Evolutionary conservation across 2,329 filamentous ascomycete species (phyloP), one percentile per base, ranked within the genome.

Genomic region (Diaporthe citriasiana): DNA sequence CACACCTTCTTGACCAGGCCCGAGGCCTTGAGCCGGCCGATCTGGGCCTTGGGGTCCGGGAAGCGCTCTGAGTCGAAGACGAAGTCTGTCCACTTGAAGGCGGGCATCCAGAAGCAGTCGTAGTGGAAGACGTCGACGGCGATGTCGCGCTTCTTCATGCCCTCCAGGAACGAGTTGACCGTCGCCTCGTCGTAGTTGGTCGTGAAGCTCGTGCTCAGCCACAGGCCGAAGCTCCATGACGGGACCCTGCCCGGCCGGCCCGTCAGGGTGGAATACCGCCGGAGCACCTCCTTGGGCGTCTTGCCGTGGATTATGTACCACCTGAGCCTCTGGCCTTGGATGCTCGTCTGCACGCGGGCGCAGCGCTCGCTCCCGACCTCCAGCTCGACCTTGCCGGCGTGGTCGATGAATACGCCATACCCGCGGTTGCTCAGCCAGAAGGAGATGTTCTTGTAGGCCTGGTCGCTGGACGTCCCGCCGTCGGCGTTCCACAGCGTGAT

Each of bases 81-180:
- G 76, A 94, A 94, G 81, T 94, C 92, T 74, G 92, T 93, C 93
- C 92, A 94, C 72, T 90, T 90, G 80, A 93, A 94, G 1, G 90
- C 91, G 76, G 91, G 91, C 87, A 94, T 91, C 92, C 92, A 94
- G 86, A 94, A 94, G 81, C 91, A 93, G 80, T 94, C 93, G 76
- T 93, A 94, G 81, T 94, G 93, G 82, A 94, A 94, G 4, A 94
- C 92, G 50, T 92, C 89, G 1, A 94, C 87, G 0, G 91, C 90
- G 22, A 92, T 92, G 59, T 89, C 87, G 2, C 91, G 88, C 65
- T 88, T 84, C 75, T 87, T 88, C 90, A 94, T 94, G 15, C 92
- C 92, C 77, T 93, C 89, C 30, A 94, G 86, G 81, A 94, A 94
- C 13, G 86, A 86, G 59, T 86, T 90, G 35, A 94, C 92, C 0